Evolutionary conservation across 2,329 filamentous ascomycete genomes (phyloP).

Genomic region (Sphaerulina vaccinii): DNA sequence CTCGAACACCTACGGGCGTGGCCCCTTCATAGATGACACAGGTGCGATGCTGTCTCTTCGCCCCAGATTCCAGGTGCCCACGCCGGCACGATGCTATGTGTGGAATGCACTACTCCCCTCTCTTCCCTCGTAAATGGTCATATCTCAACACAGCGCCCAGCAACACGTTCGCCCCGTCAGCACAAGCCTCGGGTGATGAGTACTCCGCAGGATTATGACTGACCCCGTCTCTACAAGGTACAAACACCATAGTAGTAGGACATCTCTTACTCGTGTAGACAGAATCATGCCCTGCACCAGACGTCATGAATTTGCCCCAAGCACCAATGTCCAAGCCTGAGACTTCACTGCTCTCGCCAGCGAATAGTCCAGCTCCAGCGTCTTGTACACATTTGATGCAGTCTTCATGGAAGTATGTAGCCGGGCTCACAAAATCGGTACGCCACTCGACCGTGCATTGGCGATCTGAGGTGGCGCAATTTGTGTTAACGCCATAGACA

Average conservation of each 20-base stretch:
- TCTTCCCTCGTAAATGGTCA: conserved; percentile 46
- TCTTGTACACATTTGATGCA: conserved; percentile 65
- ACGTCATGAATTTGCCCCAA: conserved; percentile 54
- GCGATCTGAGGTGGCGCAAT: conserved; percentile 41
- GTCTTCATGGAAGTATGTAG: conserved; percentile 64
- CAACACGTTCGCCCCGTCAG: conserved; percentile 50
- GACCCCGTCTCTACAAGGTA: conserved; percentile 49
- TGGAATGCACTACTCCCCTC: conserved; percentile 13
- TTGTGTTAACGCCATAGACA: conserved; percentile 47
- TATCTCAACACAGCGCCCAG: conserved; percentile 52
- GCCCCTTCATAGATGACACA: too few relatives aligned
- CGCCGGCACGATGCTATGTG: too few relatives aligned
- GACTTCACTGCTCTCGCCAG: conserved; percentile 48
- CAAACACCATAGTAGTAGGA: conserved; percentile 51
- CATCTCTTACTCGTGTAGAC: conserved; percentile 47
- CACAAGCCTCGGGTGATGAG: conserved; percentile 48
- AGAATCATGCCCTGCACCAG: conserved; percentile 63
- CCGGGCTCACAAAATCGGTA: conserved; percentile 61
- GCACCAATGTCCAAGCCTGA: conserved; percentile 35
- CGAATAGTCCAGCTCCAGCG: conserved; percentile 59
- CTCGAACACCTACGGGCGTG: too few relatives aligned
- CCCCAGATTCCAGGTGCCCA: too few relatives aligned
- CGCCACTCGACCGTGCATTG: conserved; percentile 56
- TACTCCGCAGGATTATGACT: conserved; percentile 51
- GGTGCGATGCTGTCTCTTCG: too few relatives aligned